Evolutionary conservation across 768 basidiomycete genomes (phyloP).

Genomic region (Chalciporus pseudorubinellus): DNA sequence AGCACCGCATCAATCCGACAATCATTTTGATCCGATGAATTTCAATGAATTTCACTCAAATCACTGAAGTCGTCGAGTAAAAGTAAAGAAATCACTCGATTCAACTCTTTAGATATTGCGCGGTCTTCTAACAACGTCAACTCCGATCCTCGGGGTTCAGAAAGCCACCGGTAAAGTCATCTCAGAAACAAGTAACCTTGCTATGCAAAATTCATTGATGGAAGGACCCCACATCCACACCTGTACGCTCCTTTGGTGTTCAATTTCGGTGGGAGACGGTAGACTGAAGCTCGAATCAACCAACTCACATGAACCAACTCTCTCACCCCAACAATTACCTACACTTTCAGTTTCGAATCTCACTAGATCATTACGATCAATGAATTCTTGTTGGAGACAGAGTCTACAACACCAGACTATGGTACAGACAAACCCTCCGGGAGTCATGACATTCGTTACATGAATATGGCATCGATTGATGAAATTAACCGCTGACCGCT

Average conservation of each 20-base stretch:
- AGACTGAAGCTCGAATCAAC: not conserved
- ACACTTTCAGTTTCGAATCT: not conserved
- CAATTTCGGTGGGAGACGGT: not conserved
- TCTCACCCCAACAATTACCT: not conserved
- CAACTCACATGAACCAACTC: not conserved
- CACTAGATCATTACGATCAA: not conserved
- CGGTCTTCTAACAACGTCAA: no score
- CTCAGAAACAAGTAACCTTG: no score
- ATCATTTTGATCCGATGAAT: no score
- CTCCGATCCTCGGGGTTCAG: no score
- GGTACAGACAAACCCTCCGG: not conserved
- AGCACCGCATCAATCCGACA: no score
- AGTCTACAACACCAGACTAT: not conserved
- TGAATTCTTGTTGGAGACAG: not conserved
- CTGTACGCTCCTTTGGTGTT: not conserved
- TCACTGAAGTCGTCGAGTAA: no score
- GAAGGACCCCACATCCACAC: not conserved
- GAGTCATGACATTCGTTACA: not conserved
- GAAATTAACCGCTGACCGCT: slow-evolving; percentile 17
- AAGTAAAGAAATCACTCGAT: no score
- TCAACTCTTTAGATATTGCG: no score
- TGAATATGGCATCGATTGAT: not conserved
- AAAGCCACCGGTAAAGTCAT: no score
- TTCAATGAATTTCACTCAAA: no score
- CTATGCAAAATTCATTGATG: not conserved